Base-by-base conservation (phyloP, 495 filamentous ascomycete species). In the Durotheca rogersii region DNA sequence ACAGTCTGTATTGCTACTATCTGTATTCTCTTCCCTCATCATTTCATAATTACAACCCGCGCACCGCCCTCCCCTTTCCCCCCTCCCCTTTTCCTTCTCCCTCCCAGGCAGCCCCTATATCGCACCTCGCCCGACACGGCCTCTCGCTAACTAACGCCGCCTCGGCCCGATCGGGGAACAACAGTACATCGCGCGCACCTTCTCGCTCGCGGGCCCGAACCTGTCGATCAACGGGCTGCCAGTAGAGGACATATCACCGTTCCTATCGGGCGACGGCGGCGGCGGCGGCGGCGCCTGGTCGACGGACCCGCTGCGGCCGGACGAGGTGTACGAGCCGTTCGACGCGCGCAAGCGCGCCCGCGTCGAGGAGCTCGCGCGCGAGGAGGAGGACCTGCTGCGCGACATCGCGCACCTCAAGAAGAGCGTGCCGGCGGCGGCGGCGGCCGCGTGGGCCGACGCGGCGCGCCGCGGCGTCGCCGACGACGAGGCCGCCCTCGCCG, bases 211-310 rank as follows among this genome's bases (percentile, higher is more conserved):
- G 27, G 75, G 82, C 33, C 72, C 80, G 39, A 89, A 85, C 60
- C 81, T 95, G 44, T 78, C 75, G 48, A 87, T 96, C 70, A 96
- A 96, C 72, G 90, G 90, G 12, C 74, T 95, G 11, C 67, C 65
- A 33, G 67, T 76, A 25, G 63, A 70, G 18, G 73, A 27, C 23
- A 27, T 74, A 3, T 59, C 68, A 6, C 72, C 72, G 37, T 78
- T 80, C 64, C 45, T 76, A 19, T 39, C 62, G 7, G 18, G 61
- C n/a, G n/a, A n/a, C n/a, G n/a, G n/a, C n/a, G n/a, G n/a, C n/a
- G n/a, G n/a, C n/a, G n/a, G n/a, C n/a, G n/a, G n/a, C 33, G 60
- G 68, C 7, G 63, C 72, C 41, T 67, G 70, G n/a, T 65, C 71
- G 2, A 38, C 71, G 4, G 20, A n/a, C 1, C 31, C 42, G 46